phyloP scores from a whole-genome alignment of 23 red algal genomes.

The Gracilaria domingensis region DNA sequence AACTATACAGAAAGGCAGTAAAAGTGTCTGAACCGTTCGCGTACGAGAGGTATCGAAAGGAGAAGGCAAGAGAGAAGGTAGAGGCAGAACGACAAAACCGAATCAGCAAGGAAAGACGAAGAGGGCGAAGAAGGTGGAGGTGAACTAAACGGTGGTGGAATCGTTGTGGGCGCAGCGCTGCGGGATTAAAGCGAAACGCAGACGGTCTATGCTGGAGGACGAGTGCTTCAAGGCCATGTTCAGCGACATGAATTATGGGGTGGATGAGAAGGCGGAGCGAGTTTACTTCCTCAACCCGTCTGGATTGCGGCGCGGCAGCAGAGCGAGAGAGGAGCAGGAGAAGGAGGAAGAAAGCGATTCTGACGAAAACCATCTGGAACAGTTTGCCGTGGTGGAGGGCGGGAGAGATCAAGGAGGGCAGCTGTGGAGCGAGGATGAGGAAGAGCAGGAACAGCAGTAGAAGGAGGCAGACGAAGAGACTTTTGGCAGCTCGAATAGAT shows the following conservation, averaged over 20 bases:
- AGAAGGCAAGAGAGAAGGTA: slow-evolving; percentile 79
- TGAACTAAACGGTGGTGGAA: slow-evolving; percentile 55
- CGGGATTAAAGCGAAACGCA: slow-evolving; percentile 37
- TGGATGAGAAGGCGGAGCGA: slow-evolving; percentile 83
- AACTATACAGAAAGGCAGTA: slow-evolving; percentile 83
- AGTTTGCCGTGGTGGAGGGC: slow-evolving; percentile 61
- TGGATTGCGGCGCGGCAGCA: not conserved
- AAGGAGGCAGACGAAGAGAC: not conserved
- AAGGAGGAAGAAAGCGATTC: slow-evolving; percentile 42
- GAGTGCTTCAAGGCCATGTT: slow-evolving; percentile 91
- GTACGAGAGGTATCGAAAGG: slow-evolving; percentile 92
- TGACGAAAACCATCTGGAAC: slow-evolving; percentile 67
- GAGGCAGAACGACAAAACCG: slow-evolving; percentile 65
- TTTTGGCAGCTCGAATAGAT: not conserved
- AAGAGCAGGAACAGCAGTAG: slow-evolving; percentile 4
- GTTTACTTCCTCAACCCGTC: slow-evolving; percentile 81
- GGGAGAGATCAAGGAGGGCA: too few relatives aligned
- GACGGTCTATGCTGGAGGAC: slow-evolving; percentile 56
- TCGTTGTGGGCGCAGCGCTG: slow-evolving; percentile 41
- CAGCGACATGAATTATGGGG: slow-evolving; percentile 74
- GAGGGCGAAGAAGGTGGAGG: slow-evolving; percentile 51
- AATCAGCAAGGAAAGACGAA: slow-evolving; percentile 68
- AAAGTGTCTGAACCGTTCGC: slow-evolving; percentile 84
- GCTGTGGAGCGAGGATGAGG: slow-evolving; percentile 11
- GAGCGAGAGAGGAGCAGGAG: not conserved